A percentile compares a stretch with the other conserved stretches of the same genome.
These are phyloP conservation scores for Paraphaeosphaeria minitans DNA, from an alignment of 2,329 filamentous ascomycete species.

Conservation along the genomic window DNA sequence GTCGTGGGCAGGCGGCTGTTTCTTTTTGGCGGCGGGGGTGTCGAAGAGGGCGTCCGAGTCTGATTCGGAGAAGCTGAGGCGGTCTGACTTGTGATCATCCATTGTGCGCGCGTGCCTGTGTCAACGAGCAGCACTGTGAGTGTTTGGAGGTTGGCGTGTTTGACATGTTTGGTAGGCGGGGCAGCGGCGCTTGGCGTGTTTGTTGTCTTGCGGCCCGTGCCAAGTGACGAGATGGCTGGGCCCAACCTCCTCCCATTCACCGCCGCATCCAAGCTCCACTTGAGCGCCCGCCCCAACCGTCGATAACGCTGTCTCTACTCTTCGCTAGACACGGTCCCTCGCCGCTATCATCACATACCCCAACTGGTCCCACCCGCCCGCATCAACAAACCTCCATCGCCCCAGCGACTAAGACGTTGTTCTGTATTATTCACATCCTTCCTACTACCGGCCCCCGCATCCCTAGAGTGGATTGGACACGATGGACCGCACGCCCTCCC, in stretches of 20 bases:
- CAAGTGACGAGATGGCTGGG: slow-evolving; percentile 12
- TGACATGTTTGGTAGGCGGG: slow-evolving; percentile 29
- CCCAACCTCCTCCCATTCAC: slow-evolving; percentile 16
- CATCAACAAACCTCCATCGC: neutral
- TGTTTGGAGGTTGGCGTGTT: slow-evolving; percentile 26
- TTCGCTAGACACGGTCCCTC: slow-evolving; percentile 7
- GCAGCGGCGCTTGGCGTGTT: slow-evolving; percentile 14
- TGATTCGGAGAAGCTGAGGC: slow-evolving; percentile 59
- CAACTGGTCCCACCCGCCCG: neutral
- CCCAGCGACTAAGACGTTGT: slow-evolving; percentile 12
- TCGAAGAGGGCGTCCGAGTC: slow-evolving; percentile 63
- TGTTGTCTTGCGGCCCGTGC: slow-evolving; percentile 12
- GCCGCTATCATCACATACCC: slow-evolving; percentile 3
- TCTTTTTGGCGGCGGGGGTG: slow-evolving; percentile 54
- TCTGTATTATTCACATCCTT: slow-evolving; percentile 20
- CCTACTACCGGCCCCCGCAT: slow-evolving; percentile 18
- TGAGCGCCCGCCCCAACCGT: neutral
- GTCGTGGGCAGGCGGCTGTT: slow-evolving; percentile 44
- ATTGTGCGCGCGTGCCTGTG: slow-evolving; percentile 17
- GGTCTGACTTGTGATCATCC: slow-evolving; percentile 56
- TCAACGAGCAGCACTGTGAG: neutral
- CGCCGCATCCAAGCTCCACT: neutral
- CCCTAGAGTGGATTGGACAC: slow-evolving; percentile 14
- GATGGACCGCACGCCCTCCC: slow-evolving; percentile 64
- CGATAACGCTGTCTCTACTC: neutral